Evolutionary conservation across 2,329 filamentous ascomycete species (phyloP).

Genomic region (Didymella segeticola): DNA sequence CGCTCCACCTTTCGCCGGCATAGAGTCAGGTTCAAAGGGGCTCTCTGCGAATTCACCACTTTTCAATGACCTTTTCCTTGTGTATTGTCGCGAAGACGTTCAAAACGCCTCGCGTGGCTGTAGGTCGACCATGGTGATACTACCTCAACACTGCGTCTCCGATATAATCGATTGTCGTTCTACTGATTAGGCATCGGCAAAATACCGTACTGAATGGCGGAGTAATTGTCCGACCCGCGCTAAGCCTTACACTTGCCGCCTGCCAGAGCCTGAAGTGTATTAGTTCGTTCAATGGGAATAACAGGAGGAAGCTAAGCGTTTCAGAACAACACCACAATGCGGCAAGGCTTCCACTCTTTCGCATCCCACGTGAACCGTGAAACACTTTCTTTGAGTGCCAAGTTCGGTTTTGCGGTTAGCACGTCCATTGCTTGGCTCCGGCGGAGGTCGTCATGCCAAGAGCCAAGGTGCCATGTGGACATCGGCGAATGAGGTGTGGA

Average conservation of each 20-base stretch:
- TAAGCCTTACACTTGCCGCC: conserved; percentile 21
- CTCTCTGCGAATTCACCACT: background rate
- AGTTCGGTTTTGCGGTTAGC: background rate
- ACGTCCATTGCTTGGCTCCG: background rate
- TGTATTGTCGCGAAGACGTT: background rate
- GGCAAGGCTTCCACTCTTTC: background rate
- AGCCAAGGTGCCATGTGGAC: conserved; percentile 9
- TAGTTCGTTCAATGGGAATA: background rate
- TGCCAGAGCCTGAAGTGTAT: conserved; percentile 6
- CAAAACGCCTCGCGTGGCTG: background rate
- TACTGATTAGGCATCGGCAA: background rate
- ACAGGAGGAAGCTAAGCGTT: conserved; percentile 20
- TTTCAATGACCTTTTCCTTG: background rate
- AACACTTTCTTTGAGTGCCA: background rate
- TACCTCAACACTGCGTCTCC: too few species aligned
- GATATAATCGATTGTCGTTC: background rate
- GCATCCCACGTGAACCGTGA: conserved; percentile 8
- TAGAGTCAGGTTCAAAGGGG: background rate
- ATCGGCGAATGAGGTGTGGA: conserved; percentile 23
- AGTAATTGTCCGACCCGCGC: conserved; percentile 12
- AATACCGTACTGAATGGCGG: conserved; percentile 22
- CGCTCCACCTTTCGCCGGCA: background rate
- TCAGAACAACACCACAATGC: conserved; percentile 15
- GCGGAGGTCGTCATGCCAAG: conserved; percentile 20
- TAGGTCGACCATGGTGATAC: background rate